These are phyloP conservation scores for Colletotrichum sp. DNA, from an alignment of 2,329 filamentous ascomycete genomes.

Conservation along the genomic window DNA sequence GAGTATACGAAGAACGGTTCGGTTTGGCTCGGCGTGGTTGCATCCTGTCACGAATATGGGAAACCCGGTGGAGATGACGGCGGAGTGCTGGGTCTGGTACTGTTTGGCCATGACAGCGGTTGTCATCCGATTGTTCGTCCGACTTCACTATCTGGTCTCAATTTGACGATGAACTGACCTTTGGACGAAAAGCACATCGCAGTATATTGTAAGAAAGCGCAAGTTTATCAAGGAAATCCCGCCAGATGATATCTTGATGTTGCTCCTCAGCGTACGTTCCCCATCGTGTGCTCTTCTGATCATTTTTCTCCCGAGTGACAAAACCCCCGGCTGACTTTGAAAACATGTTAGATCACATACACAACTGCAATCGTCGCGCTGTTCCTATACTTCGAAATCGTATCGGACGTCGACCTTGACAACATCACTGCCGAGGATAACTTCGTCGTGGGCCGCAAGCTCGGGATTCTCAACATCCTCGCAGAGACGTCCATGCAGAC, in stretches of 20 bases:
- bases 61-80: neutral
- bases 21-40: neutral
- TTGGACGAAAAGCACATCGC: neutral
- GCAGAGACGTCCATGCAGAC: constrained; percentile 16
- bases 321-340: neutral
- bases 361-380: neutral
- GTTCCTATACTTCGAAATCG: constrained; percentile 4
- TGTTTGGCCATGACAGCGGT: neutral
- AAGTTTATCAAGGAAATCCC: constrained; percentile 9
- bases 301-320: neutral
- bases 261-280: neutral
- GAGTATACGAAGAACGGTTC: neutral
- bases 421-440: neutral
- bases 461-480: constrained; percentile 9
- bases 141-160: neutral
- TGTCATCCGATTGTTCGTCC: constrained; percentile 1
- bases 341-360: neutral
- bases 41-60: neutral
- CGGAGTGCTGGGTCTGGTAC: constrained; percentile 14
- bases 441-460: neutral
- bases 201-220: constrained; percentile 8
- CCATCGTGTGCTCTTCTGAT: neutral
- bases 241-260: constrained; percentile 11
- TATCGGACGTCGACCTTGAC: neutral
- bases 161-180: neutral